Percentiles rank a stretch among this genome's conserved stretches.
phyloP scores from a whole-genome alignment of 2,329 filamentous ascomycete species.

The Talaromyces sp. region DNA sequence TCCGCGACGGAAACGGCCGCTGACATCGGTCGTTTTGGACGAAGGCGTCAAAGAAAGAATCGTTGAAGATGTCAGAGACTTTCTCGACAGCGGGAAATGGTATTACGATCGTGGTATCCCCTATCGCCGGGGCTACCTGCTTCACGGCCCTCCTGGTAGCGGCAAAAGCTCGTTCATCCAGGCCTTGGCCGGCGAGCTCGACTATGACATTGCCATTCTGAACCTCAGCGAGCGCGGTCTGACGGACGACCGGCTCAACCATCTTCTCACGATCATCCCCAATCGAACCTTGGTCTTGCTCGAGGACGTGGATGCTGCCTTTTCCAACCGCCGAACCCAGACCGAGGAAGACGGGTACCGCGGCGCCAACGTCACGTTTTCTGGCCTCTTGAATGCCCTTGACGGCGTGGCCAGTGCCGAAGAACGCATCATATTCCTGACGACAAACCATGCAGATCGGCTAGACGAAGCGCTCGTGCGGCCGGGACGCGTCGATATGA shows the following conservation, averaged over 20 bases:
- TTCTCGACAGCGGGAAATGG: conserved; percentile 75
- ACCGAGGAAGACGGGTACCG: conserved; percentile 76
- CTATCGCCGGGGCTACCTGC: conserved; percentile 81
- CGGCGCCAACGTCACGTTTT: conserved; percentile 89
- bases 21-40: conserved; percentile 83
- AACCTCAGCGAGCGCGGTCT: conserved; percentile 86
- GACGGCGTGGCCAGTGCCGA: conserved; percentile 94
- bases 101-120: conserved; percentile 93
- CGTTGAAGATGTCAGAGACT: conserved; percentile 75
- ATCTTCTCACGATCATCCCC: conserved; percentile 79
- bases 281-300: conserved; percentile 75
- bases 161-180: conserved; percentile 97
- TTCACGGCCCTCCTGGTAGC: conserved; percentile 84
- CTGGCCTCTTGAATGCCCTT: conserved; percentile 76
- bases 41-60: conserved; percentile 77
- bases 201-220: conserved; percentile 88
- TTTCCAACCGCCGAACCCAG: conserved; percentile 69
- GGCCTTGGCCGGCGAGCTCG: conserved; percentile 83
- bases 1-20: conserved; percentile 76
- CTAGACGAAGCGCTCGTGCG: conserved; percentile 85
- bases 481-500: conserved; percentile 91
- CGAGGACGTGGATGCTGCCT: conserved; percentile 89
- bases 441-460: conserved; percentile 88
- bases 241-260: conserved; percentile 83
- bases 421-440: conserved; percentile 88